Conservation (phyloP, 805 yeast genomes). For the Teunomyces aglyptinius region DNA sequence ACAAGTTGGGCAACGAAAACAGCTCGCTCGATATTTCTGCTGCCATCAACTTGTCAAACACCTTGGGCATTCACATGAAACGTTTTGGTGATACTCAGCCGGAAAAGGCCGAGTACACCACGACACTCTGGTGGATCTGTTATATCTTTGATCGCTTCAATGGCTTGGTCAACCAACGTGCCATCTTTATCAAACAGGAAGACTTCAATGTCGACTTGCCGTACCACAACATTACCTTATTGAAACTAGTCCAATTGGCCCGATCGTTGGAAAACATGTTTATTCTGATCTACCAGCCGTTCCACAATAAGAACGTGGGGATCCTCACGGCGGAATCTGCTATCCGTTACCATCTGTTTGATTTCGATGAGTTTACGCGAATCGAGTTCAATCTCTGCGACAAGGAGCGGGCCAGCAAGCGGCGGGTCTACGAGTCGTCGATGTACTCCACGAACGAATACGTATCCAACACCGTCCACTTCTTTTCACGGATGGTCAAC, state of each 20-base stretch:
- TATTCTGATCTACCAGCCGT: constrained; percentile 22
- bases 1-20: constrained; percentile 28
- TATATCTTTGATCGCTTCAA: constrained; percentile 32
- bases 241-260: constrained; percentile 27
- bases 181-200: constrained; percentile 25
- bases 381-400: constrained; percentile 27
- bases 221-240: constrained; percentile 20
- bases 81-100: constrained; percentile 9
- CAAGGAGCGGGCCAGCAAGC: constrained; percentile 11
- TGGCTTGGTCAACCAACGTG: constrained; percentile 26
- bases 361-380: constrained; percentile 24
- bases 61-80: constrained; percentile 28
- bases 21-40: constrained; percentile 28
- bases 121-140: constrained; percentile 35
- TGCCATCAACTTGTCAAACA: constrained; percentile 25
- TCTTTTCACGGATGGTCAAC: constrained; percentile 26
- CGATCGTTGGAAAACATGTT: constrained; percentile 25
- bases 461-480: constrained; percentile 19
- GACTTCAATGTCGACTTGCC: constrained; percentile 36
- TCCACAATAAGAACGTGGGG: constrained; percentile 13
- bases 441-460: constrained; percentile 12
- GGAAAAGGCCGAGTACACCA: constrained; percentile 16
- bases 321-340: constrained; percentile 9
- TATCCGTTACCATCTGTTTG: constrained; percentile 16
- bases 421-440: constrained; percentile 4